Base-by-base conservation (phyloP, 2,329 filamentous ascomycete genomes). In the Apiospora hydei region DNA sequence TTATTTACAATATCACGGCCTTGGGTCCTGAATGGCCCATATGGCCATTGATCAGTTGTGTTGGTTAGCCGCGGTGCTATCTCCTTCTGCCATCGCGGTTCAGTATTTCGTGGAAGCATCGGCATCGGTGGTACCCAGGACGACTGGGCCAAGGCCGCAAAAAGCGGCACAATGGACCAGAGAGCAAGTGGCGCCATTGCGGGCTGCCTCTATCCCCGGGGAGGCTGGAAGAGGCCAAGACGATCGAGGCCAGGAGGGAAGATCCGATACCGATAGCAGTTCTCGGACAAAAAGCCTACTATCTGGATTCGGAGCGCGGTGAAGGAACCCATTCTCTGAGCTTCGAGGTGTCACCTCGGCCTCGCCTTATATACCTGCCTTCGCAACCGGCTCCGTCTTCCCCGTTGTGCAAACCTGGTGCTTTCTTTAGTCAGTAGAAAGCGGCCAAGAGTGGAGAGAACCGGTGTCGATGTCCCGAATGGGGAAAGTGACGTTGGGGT, bases 1-100 rank as follows among this genome's bases (percentile, higher is more conserved):
- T 76, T 76, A 72, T 84, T 81, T 67, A 84, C 76, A 53, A 84
- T 79, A 73, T 84, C 79, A 61, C 82, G 76, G 1, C 82, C 82
- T 30, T 78, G 75, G 0, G 82, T 84, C 67, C 74, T 81, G 69
- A 84, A 81, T n/a, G 83, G 83, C 0, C 77, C 82, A 41, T 84
- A 83, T 2, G 83, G 83, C 81, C 81, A 83, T 16, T 72, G 69
- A 8, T 72, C 51, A 8, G 77, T 74, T 24, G 76, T 75, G 30
- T 78, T 76, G 11, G 67, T 72, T n/a, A 73, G 70, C 6, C 72
- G 73, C 18, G 69, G 70, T 26, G 66, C 64, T n/a, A 74, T 18
- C 2, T 69, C 69, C 34, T 51, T 72, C 71, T 75, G 70, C 71
- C 61, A 71, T 43, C 26, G 69, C 38, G 74, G 66, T 49, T 73